Evolutionary conservation across 1,284 basidiomycete genomes (phyloP).

Genomic region (Tylopilus sp.): DNA sequence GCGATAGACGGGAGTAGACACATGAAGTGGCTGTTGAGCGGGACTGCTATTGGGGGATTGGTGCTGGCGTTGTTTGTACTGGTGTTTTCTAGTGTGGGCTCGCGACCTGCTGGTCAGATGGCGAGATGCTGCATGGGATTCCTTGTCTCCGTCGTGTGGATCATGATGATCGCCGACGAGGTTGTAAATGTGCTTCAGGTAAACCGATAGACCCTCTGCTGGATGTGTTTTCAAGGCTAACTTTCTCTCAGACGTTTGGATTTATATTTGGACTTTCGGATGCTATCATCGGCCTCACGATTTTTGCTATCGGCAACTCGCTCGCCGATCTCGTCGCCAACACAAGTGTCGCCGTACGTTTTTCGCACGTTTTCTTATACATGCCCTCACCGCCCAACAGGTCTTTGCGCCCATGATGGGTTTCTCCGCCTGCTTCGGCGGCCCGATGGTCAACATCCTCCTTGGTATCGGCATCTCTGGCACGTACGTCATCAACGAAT

Average conservation of each 20-base stretch:
- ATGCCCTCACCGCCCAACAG: constrained; percentile 43
- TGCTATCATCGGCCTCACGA: constrained; percentile 95
- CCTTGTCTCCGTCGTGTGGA: constrained; percentile 91
- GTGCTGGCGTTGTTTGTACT: constrained; percentile 66
- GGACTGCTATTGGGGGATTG: constrained; percentile 65
- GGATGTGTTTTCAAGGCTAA: constrained; percentile 11
- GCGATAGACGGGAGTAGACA: constrained; percentile 65
- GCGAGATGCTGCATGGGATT: constrained; percentile 92
- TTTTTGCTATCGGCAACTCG: constrained; percentile 97
- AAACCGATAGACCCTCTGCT: constrained; percentile 2
- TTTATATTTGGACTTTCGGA: constrained; percentile 96
- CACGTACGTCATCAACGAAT: constrained; percentile 74
- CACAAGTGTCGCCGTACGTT: constrained; percentile 92
- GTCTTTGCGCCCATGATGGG: constrained; percentile 90
- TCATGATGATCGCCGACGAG: constrained; percentile 95
- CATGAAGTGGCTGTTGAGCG: constrained; percentile 67
- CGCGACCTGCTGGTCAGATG: constrained; percentile 69
- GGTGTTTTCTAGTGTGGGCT: constrained; percentile 71
- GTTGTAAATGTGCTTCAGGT: constrained; percentile 91
- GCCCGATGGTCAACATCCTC: constrained; percentile 97
- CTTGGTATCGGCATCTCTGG: constrained; percentile 90
- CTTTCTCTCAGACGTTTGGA: constrained; percentile 79
- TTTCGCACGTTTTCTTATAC: constrained; percentile 42
- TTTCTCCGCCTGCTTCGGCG: constrained; percentile 94
- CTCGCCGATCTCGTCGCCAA: constrained; percentile 98